phyloP scores from a whole-genome alignment of 352 stramenopile species.

The Pythium vanterpoolii region DNA sequence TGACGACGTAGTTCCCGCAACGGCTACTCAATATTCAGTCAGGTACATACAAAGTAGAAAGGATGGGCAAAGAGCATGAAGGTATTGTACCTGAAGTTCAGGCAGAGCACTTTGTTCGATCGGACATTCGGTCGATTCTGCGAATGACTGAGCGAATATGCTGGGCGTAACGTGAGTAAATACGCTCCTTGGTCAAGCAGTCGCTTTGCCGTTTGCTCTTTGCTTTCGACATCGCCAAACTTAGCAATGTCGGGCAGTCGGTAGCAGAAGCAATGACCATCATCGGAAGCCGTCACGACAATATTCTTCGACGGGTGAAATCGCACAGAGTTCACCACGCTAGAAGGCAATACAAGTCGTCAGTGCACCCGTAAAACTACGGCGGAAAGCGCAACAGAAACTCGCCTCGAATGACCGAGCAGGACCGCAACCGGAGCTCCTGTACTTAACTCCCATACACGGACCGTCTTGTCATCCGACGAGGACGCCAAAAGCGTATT shows the following conservation, averaged over 20 bases:
- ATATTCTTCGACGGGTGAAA: conserved; percentile 88
- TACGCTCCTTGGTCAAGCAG: conserved; percentile 70
- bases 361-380: not conserved
- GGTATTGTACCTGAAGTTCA: conserved; percentile 34
- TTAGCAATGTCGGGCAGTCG: conserved; percentile 73
- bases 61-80: not conserved
- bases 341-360: conserved; percentile 4
- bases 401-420: conserved; percentile 81
- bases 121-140: conserved; percentile 21
- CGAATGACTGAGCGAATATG: conserved; percentile 71
- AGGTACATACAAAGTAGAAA: not conserved
- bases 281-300: conserved; percentile 91
- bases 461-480: conserved; percentile 87
- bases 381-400: not conserved
- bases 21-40: conserved; percentile 33
- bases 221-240: conserved; percentile 54
- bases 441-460: conserved; percentile 85
- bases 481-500: conserved; percentile 83
- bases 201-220: conserved; percentile 75
- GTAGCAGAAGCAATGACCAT: conserved; percentile 90
- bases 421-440: conserved; percentile 82
- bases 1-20: conserved; percentile 78
- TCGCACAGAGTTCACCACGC: conserved; percentile 79
- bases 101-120: conserved; percentile 40
- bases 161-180: conserved; percentile 74